Conservation (phyloP, 2,329 filamentous ascomycete species). For the Pseudocercospora cruenta region DNA sequence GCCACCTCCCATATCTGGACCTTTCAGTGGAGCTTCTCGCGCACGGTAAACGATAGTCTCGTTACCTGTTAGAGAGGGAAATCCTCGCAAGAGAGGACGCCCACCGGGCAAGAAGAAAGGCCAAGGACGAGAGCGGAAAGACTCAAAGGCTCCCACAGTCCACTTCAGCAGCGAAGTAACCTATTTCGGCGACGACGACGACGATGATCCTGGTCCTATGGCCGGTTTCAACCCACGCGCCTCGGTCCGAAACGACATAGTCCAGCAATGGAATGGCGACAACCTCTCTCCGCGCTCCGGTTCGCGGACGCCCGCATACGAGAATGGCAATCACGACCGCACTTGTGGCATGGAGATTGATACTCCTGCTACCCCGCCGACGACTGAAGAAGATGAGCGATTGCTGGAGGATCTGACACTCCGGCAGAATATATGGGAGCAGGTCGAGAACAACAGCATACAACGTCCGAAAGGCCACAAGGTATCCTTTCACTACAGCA, state of each 20-base stretch:
- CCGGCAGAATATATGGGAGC: slow-evolving; percentile 57
- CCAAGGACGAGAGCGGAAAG: neutral
- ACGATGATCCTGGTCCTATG: slow-evolving; percentile 23
- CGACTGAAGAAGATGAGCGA: slow-evolving; percentile 55
- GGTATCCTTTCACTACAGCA: slow-evolving; percentile 95
- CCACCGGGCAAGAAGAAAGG: neutral
- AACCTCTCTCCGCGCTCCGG: slow-evolving; percentile 23
- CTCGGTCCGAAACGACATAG: slow-evolving; percentile 34
- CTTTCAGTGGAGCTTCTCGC: neutral
- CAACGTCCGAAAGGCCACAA: slow-evolving; percentile 80
- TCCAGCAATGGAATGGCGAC: slow-evolving; percentile 34
- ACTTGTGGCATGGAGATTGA: slow-evolving; percentile 24
- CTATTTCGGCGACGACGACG: neutral
- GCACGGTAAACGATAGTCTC: neutral
- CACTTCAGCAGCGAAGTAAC: neutral
- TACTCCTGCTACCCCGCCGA: slow-evolving; percentile 41
- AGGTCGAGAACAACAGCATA: slow-evolving; percentile 67
- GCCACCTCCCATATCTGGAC: neutral
- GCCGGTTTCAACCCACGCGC: slow-evolving; percentile 31
- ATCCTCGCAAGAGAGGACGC: neutral
- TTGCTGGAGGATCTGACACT: slow-evolving; percentile 41
- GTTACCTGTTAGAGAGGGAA: neutral
- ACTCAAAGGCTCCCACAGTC: neutral
- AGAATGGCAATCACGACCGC: slow-evolving; percentile 10
- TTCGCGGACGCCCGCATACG: slow-evolving; percentile 21